phyloP scores from a whole-genome alignment of 2,329 filamentous ascomycete genomes.

The Ustilaginoidea virens region DNA sequence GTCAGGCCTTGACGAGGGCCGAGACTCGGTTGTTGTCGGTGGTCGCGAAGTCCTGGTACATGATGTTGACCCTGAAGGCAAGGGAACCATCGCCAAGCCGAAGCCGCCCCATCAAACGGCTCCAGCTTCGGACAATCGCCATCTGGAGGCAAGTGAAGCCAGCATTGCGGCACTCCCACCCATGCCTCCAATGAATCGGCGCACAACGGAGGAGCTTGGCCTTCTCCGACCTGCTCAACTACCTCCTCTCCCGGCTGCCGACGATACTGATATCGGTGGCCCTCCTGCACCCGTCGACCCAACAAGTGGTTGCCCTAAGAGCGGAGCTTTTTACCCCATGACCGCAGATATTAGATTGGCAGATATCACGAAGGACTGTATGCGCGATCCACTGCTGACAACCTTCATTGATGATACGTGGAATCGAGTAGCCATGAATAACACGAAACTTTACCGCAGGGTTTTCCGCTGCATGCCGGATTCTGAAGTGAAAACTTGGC shows the following conservation, averaged over 20 bases:
- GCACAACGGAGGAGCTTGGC: slow-evolving; percentile 51
- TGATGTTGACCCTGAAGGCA: slow-evolving; percentile 47
- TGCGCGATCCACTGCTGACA: slow-evolving; percentile 75
- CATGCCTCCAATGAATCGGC: slow-evolving; percentile 35
- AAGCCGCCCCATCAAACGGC: slow-evolving; percentile 17
- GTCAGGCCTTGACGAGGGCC: slow-evolving; percentile 43
- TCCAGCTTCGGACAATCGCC: slow-evolving; percentile 14
- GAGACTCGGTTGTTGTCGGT: slow-evolving; percentile 55
- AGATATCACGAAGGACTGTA: slow-evolving; percentile 74
- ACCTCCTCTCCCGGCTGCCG: slow-evolving; percentile 50
- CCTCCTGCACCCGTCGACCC: slow-evolving; percentile 43
- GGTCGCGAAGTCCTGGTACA: slow-evolving; percentile 58
- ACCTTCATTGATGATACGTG: slow-evolving; percentile 79
- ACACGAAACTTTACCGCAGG: slow-evolving; percentile 82
- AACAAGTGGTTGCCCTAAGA: slow-evolving; percentile 30
- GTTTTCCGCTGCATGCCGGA: slow-evolving; percentile 98
- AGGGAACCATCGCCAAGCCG: slow-evolving; percentile 34
- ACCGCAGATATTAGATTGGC: slow-evolving; percentile 58
- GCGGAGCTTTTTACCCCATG: slow-evolving; percentile 32
- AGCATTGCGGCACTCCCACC: slow-evolving; percentile 41
- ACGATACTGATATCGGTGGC: slow-evolving; percentile 73
- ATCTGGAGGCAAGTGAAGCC: slow-evolving; percentile 16
- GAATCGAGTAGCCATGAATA: slow-evolving; percentile 79
- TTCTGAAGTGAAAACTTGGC: slow-evolving; percentile 84
- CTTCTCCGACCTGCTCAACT: slow-evolving; percentile 55